Percentiles rank a stretch among this genome's conserved stretches.
Conservation (phyloP, 1,284 basidiomycete species). For the Rhizopogon hawkerae region DNA sequence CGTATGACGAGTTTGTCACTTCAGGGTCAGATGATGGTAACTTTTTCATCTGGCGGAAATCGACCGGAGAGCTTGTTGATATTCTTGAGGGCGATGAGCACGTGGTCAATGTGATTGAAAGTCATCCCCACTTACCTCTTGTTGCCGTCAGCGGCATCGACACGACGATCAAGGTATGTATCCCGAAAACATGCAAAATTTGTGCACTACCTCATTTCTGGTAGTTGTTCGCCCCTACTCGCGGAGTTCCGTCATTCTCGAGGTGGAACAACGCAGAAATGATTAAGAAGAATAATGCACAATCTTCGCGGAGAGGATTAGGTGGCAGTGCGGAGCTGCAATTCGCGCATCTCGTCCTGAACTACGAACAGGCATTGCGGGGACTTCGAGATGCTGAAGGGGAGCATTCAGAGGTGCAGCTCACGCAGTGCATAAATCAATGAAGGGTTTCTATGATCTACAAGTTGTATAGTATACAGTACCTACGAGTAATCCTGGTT, state of each 20-base stretch:
- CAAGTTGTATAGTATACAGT: not conserved
- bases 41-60: conserved; percentile 80
- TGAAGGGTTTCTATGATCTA: conserved; percentile 8
- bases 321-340: conserved; percentile 20
- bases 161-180: conserved; percentile 69
- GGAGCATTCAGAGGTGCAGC: conserved; percentile 13
- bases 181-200: not conserved
- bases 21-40: conserved; percentile 91
- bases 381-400: conserved; percentile 14
- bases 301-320: conserved; percentile 22
- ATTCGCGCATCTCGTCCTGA: conserved; percentile 28
- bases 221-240: conserved; percentile 65
- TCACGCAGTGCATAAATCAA: conserved; percentile 26
- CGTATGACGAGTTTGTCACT: conserved; percentile 66
- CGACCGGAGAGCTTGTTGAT: conserved; percentile 54
- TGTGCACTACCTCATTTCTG: not conserved
- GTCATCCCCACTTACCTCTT: conserved; percentile 74
- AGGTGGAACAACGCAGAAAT: conserved; percentile 40
- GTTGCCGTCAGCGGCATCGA: conserved; percentile 88
- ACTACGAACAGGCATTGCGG: conserved; percentile 27
- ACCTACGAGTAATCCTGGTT: not conserved
- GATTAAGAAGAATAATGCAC: conserved; percentile 48
- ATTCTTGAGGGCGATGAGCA: conserved; percentile 78
- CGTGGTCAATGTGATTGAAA: conserved; percentile 84
- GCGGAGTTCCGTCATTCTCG: conserved; percentile 41